phyloP scores from a whole-genome alignment of 768 basidiomycete species.

The Tylopilus vinaceipallidus region DNA sequence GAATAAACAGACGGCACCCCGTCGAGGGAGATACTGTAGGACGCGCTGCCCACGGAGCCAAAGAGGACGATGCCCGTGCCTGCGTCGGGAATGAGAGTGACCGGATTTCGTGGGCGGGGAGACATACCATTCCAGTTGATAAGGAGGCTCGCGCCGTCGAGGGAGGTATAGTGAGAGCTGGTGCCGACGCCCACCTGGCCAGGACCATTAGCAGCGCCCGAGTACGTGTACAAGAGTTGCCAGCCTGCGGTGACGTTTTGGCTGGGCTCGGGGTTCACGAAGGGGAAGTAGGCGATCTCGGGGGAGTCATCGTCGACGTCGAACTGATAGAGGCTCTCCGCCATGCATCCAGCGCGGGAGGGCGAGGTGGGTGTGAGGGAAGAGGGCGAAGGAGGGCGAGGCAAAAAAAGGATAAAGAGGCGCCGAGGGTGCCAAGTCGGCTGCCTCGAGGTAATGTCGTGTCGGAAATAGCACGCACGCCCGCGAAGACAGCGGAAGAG shows the following conservation, averaged over 20 bases:
- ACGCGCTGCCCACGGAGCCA: slow-evolving; percentile 47
- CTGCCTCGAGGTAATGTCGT: slow-evolving; percentile 33
- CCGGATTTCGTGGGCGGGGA: not conserved
- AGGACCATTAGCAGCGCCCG: slow-evolving; percentile 44
- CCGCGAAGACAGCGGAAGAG: slow-evolving; percentile 9
- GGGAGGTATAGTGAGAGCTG: slow-evolving; percentile 62
- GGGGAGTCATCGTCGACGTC: slow-evolving; percentile 69
- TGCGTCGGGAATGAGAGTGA: slow-evolving; percentile 25
- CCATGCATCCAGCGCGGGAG: slow-evolving; percentile 34
- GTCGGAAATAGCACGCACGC: slow-evolving; percentile 21
- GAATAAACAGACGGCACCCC: slow-evolving; percentile 32
- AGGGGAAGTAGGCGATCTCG: slow-evolving; percentile 56
- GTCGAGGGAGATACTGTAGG: slow-evolving; percentile 54
- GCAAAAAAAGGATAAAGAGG: slow-evolving; percentile 12
- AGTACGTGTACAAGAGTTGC: slow-evolving; percentile 58
- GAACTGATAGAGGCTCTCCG: slow-evolving; percentile 34
- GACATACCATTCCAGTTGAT: slow-evolving; percentile 63
- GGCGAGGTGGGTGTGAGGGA: slow-evolving; percentile 1
- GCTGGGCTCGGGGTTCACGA: slow-evolving; percentile 50
- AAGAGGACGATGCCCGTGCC: slow-evolving; percentile 64
- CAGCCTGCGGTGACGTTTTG: slow-evolving; percentile 57
- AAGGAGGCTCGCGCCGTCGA: slow-evolving; percentile 52
- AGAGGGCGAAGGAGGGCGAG: slow-evolving; percentile 10
- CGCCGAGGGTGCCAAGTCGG: slow-evolving; percentile 20
- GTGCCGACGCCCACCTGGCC: slow-evolving; percentile 52